Base-by-base conservation (phyloP, 2,329 filamentous ascomycete genomes). In the Fusarium goolgardi region DNA sequence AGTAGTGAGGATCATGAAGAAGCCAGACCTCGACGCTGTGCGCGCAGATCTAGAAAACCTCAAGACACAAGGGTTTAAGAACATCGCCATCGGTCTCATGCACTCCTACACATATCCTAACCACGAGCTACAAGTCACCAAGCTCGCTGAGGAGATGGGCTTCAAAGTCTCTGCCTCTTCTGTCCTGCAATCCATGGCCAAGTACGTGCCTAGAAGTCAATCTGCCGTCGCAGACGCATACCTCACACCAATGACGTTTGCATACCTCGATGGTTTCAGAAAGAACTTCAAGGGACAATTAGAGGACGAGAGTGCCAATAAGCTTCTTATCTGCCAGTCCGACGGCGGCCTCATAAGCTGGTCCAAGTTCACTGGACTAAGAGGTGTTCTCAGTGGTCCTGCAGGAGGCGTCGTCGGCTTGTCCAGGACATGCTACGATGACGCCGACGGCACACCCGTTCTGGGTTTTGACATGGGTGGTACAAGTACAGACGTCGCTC, bases 401-500 rank as follows among this genome's bases (percentile, higher is more conserved):
- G 74, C 73, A 1, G 74, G 74, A 4, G 74, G 74, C 7, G 74
- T 76, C 3, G 69, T 76, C 3, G 74, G 74, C 5, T 27, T 73
- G 12, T 69, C 74, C 1, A 64, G 62, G 23, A 76, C 74, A 2
- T 75, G 72, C 29, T 75, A 74, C 18, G 63, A 76, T 41, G 46
- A 69, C 0, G 31, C 58, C 0, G 71, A 73, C 21, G 70, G 71
- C 2, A 76, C 71, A 1, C 74, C 74, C 0, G 72, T 75, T 0
- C 1, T 76, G 3, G 74, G 74, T 1, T 76, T 76, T 31, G 74
- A 76, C 10, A 76, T 71, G 69, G 73, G 90, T 9, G 90, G 90
- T 13, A 92, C 90, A 3, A 90, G 86, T 52, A 93, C 90, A 3
- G 90, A 93, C 72, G 89, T 92, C 16, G 90, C 88, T 35, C 80